These are phyloP conservation scores for Mrakia blollopis DNA, from an alignment of 768 basidiomycete genomes.

Conservation along the genomic window DNA sequence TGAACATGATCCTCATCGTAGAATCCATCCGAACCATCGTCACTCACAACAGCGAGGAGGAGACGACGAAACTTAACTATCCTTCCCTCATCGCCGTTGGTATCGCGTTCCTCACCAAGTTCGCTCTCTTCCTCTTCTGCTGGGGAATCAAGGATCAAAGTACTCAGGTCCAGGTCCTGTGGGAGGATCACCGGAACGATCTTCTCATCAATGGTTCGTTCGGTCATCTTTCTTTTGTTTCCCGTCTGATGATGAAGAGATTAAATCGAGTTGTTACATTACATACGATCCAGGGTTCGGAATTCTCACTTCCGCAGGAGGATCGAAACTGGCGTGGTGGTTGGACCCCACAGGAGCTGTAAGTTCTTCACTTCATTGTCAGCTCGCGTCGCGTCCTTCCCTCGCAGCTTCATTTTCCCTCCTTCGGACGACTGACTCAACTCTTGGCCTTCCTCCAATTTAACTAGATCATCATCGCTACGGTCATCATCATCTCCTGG, in stretches of 20 bases:
- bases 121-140: slow-evolving; percentile 82
- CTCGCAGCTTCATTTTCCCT: neutral
- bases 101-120: slow-evolving; percentile 76
- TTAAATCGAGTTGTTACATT: too few relatives aligned
- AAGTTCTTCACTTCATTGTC: too few relatives aligned
- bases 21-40: slow-evolving; percentile 73
- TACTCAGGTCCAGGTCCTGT: slow-evolving; percentile 59
- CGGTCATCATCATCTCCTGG: slow-evolving; percentile 70
- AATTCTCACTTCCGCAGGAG: slow-evolving; percentile 45
- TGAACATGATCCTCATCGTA: slow-evolving; percentile 85
- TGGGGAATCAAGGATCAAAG: slow-evolving; percentile 51
- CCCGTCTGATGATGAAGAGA: too few relatives aligned
- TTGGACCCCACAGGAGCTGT: slow-evolving; percentile 31
- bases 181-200: slow-evolving; percentile 78
- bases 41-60: slow-evolving; percentile 51
- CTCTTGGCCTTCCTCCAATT: neutral
- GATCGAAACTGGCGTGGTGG: slow-evolving; percentile 43
- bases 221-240: too few relatives aligned
- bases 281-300: too few relatives aligned
- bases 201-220: slow-evolving; percentile 35
- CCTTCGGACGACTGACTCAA: too few relatives aligned
- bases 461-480: slow-evolving; percentile 51
- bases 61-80: slow-evolving; percentile 64
- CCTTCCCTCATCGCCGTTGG: slow-evolving; percentile 77
- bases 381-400: too few relatives aligned